phyloP scores from a whole-genome alignment of 352 stramenopile genomes.

The Globisporangium barbulae region DNA sequence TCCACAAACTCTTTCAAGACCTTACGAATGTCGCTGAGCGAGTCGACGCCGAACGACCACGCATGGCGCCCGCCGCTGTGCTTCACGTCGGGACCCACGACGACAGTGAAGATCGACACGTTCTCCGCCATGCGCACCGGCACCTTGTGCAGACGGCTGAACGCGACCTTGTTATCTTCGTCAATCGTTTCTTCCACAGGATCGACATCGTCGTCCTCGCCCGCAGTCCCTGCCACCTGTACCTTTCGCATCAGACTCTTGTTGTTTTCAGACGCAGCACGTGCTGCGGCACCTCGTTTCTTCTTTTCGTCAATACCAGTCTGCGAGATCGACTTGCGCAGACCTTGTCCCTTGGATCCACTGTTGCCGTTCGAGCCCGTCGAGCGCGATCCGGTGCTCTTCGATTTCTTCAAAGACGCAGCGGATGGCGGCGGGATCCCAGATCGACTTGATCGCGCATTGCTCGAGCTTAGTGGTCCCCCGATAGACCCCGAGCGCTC shows the following conservation, averaged over 20 bases:
- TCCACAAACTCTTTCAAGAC: conserved; percentile 76
- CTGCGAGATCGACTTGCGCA: conserved; percentile 1
- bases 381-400: conserved; percentile 12
- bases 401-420: conserved; percentile 13
- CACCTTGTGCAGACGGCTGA: conserved; percentile 74
- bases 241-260: conserved; percentile 11
- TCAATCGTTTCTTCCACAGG: conserved; percentile 33
- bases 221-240: conserved; percentile 28
- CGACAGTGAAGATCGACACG: conserved; percentile 66
- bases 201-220: conserved; percentile 54
- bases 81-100: conserved; percentile 63
- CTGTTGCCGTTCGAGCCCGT: conserved; percentile 1
- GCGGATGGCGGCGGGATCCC: not conserved
- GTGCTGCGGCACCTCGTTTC: not conserved
- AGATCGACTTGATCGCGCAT: conserved; percentile 8
- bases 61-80: conserved; percentile 55
- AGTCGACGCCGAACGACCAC: conserved; percentile 63
- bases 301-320: conserved; percentile 3
- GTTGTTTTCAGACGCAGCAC: conserved; percentile 7
- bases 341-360: not conserved
- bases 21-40: conserved; percentile 60
- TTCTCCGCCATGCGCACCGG: conserved; percentile 61
- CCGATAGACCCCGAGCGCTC: conserved; percentile 30
- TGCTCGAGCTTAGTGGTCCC: conserved; percentile 4
- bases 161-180: conserved; percentile 76